A percentile compares a stretch with the other conserved stretches of the same genome.
phyloP scores from a whole-genome alignment of 2,329 filamentous ascomycete genomes.

The Calonectria pauciramosa region DNA sequence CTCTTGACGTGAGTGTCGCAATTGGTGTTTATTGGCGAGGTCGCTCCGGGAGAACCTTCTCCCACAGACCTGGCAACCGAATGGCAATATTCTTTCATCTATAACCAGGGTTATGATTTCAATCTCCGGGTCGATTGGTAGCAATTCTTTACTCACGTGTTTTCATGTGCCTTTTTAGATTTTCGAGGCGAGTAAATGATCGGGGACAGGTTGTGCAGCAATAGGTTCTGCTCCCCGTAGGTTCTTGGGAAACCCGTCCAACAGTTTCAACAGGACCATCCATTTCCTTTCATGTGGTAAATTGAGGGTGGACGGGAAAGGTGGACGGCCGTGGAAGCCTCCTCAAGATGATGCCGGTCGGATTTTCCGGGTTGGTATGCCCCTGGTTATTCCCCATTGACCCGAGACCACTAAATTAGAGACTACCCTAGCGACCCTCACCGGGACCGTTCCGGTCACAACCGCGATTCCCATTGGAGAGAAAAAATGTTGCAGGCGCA shows the following conservation, averaged over 20 bases:
- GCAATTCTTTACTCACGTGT: not conserved
- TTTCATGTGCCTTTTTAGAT: constrained; percentile 7
- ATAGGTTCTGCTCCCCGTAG: not conserved
- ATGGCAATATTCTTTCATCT: constrained; percentile 3
- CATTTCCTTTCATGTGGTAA: not conserved
- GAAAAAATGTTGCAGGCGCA: not conserved
- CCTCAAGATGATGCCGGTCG: not conserved
- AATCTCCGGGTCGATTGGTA: no score
- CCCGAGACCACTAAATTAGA: no score
- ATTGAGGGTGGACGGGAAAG: not conserved
- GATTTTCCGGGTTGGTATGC: not conserved
- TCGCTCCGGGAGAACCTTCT: constrained; percentile 1
- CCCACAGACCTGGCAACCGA: not conserved
- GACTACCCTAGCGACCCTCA: not conserved
- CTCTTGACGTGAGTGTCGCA: not conserved
- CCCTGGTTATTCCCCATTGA: not conserved
- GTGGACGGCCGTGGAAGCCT: not conserved
- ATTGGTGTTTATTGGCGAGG: not conserved
- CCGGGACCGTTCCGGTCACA: not conserved
- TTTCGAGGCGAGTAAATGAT: constrained; percentile 14
- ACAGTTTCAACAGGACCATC: not conserved
- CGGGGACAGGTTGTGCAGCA: not conserved
- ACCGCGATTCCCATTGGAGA: no score
- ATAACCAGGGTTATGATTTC: not conserved
- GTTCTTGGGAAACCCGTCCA: not conserved